Percentiles rank a stretch among this genome's conserved stretches.
These are phyloP conservation scores for Eucalyptus caleyi DNA, from an alignment of 345 rosid genomes.

Conservation along the genomic window DNA sequence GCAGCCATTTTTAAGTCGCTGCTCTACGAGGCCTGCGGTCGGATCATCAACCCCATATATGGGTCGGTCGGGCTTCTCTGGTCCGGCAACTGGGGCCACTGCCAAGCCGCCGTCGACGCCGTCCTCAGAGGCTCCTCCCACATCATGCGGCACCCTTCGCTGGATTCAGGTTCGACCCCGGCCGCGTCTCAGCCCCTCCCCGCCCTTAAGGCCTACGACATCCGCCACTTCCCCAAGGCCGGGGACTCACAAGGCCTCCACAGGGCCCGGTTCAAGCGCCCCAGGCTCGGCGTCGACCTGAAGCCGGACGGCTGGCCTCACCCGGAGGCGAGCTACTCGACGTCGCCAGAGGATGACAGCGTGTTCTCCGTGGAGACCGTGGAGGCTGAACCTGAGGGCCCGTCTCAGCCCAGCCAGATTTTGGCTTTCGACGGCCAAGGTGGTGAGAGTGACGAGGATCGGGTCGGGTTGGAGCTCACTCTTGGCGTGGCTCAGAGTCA, in stretches of 20 bases:
- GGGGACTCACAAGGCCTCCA: background rate
- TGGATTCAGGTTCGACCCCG: background rate
- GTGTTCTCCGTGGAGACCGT: constrained; percentile 12
- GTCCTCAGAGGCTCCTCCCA: constrained; percentile 34
- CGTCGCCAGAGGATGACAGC: constrained; percentile 4
- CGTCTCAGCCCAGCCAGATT: background rate
- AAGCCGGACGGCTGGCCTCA: background rate
- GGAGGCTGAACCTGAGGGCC: constrained; percentile 3
- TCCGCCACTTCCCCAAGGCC: constrained; percentile 50
- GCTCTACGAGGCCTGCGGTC: constrained; percentile 61
- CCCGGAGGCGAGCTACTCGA: background rate
- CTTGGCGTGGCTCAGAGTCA: constrained; percentile 3
- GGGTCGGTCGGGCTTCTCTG: constrained; percentile 52
- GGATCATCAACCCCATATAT: constrained; percentile 44
- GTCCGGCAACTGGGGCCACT: constrained; percentile 54
- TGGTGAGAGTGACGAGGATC: background rate
- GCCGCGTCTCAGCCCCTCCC: constrained; percentile 8
- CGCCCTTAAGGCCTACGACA: constrained; percentile 35
- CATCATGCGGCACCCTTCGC: constrained; percentile 4
- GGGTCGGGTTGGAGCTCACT: constrained; percentile 16
- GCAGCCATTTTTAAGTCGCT: constrained; percentile 45
- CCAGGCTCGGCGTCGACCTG: background rate
- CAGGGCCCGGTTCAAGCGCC: constrained; percentile 15
- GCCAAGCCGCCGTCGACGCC: constrained; percentile 58
- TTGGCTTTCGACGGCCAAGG: background rate